Percentiles rank a stretch among this genome's conserved stretches.
Evolutionary conservation across 2,329 filamentous ascomycete species (phyloP).

Genomic region (Pestalotiopsis sp.): DNA sequence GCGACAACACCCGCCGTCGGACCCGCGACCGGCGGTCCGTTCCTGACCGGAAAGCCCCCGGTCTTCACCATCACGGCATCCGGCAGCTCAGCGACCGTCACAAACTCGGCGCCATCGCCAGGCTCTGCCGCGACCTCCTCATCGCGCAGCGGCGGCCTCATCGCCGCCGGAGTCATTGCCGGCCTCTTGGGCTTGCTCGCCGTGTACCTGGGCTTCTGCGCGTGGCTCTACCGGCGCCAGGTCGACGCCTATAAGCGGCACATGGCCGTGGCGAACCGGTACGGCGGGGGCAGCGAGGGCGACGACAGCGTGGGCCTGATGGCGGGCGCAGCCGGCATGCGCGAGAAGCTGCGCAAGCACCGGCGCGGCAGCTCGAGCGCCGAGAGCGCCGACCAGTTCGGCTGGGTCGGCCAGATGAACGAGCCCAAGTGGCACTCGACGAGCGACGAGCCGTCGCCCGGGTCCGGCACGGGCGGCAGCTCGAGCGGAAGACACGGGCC

Average conservation of each 20-base stretch:
- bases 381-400: slow-evolving; percentile 25
- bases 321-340: slow-evolving; percentile 8
- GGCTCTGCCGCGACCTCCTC: slow-evolving; percentile 32
- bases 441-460: slow-evolving; percentile 27
- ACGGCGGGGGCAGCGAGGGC: slow-evolving; percentile 47
- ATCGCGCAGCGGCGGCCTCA: slow-evolving; percentile 39
- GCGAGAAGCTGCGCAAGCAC: slow-evolving; percentile 31
- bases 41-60: slow-evolving; percentile 70
- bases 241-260: slow-evolving; percentile 72
- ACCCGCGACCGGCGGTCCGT: slow-evolving; percentile 66
- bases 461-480: slow-evolving; percentile 15
- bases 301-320: slow-evolving; percentile 18
- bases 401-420: slow-evolving; percentile 30
- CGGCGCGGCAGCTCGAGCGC: slow-evolving; percentile 8
- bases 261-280: slow-evolving; percentile 65
- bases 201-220: slow-evolving; percentile 70
- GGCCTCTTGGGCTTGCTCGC: slow-evolving; percentile 66
- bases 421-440: slow-evolving; percentile 24
- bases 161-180: slow-evolving; percentile 60
- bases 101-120: slow-evolving; percentile 19
- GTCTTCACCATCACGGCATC: slow-evolving; percentile 68
- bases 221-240: slow-evolving; percentile 74
- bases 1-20: slow-evolving; percentile 66
- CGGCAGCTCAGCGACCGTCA: slow-evolving; percentile 49
- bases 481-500: slow-evolving; percentile 20